These are phyloP conservation scores for Pichia kluyveri DNA, from an alignment of 805 yeast species.

Conservation along the genomic window DNA sequence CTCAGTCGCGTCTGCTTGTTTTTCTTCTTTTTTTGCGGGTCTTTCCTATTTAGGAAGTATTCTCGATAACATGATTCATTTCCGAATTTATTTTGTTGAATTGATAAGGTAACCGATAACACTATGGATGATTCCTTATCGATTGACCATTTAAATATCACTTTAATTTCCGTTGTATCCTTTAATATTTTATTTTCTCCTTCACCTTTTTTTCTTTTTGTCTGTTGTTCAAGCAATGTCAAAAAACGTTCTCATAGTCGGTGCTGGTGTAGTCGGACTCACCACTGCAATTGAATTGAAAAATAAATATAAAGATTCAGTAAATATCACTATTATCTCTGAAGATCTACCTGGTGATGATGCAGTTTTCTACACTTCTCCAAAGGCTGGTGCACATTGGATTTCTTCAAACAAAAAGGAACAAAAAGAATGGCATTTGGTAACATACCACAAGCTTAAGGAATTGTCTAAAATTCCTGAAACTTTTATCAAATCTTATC, in stretches of 20 bases:
- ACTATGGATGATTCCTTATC: no score
- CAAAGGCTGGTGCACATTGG: slow-evolving; percentile 71
- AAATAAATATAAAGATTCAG: slow-evolving; percentile 18
- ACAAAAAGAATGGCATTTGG: slow-evolving; percentile 25
- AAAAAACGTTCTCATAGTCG: slow-evolving; percentile 10
- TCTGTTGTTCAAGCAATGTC: neutral
- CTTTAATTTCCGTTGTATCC: no score
- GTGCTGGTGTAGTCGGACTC: slow-evolving; percentile 38
- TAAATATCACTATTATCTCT: slow-evolving; percentile 31
- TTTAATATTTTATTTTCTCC: no score
- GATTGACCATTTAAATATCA: no score
- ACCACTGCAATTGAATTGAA: slow-evolving; percentile 36
- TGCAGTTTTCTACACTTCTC: slow-evolving; percentile 41
- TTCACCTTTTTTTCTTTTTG: no score
- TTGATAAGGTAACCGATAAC: no score
- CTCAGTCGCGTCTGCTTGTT: no score
- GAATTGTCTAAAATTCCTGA: slow-evolving; percentile 29
- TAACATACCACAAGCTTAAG: slow-evolving; percentile 28
- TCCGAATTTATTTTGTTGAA: no score
- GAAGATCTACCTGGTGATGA: slow-evolving; percentile 51
- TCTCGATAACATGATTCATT: no score
- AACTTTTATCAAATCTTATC: slow-evolving; percentile 24
- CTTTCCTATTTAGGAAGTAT: no score
- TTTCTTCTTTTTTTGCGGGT: no score
- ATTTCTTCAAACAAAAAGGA: slow-evolving; percentile 30